These are phyloP conservation scores for Hapsidospora chrysogenum DNA, from an alignment of 495 filamentous ascomycete species.

Conservation along the genomic window DNA sequence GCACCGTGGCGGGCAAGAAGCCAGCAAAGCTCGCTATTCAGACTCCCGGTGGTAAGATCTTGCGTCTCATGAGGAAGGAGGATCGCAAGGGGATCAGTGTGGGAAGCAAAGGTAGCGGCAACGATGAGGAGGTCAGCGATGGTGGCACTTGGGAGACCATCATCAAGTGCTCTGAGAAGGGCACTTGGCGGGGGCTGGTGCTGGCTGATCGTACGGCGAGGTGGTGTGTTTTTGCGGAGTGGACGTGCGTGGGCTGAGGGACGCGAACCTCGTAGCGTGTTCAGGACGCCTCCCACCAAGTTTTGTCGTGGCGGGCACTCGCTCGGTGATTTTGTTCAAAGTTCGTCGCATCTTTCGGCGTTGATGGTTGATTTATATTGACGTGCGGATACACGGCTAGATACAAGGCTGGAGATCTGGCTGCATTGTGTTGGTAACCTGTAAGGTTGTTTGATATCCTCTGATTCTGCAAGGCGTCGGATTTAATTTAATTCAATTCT, in stretches of 20 bases:
- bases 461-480: no score
- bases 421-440: no score
- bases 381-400: no score
- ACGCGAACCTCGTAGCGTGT: no score
- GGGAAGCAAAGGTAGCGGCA: slow-evolving; percentile 22
- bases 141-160: slow-evolving; percentile 93
- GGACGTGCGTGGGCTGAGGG: slow-evolving; percentile 45
- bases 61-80: slow-evolving; percentile 75
- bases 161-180: slow-evolving; percentile 85
- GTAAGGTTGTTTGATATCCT: no score
- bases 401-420: no score
- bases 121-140: slow-evolving; percentile 43
- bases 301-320: no score
- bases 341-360: no score
- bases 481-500: no score
- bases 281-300: no score
- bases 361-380: no score
- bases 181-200: slow-evolving; percentile 83
- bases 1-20: slow-evolving; percentile 39
- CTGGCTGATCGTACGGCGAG: slow-evolving; percentile 86
- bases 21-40: slow-evolving; percentile 94
- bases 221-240: slow-evolving; percentile 98
- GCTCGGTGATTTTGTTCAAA: no score
- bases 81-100: slow-evolving; percentile 40
- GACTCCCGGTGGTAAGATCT: slow-evolving; percentile 86